Evolutionary conservation across 306 rosid species (phyloP).

Genomic region (Lagenaria siceraria): DNA sequence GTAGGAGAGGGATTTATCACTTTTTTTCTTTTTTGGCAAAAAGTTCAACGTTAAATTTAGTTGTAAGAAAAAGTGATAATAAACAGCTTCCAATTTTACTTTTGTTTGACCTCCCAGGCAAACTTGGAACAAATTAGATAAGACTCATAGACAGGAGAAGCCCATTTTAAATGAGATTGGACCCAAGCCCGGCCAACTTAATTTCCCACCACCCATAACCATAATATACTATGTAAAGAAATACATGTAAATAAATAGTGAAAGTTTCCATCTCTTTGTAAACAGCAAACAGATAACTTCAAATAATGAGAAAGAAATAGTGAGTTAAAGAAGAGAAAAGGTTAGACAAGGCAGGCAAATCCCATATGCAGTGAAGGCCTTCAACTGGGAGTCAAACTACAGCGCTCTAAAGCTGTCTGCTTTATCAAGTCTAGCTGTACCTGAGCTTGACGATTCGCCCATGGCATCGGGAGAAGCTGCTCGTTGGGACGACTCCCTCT

Average conservation of each 20-base stretch:
- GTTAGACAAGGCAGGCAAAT: background rate
- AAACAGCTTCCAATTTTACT: background rate
- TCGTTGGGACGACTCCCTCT: conserved; percentile 52
- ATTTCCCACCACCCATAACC: background rate
- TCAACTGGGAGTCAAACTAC: conserved; percentile 16
- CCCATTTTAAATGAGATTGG: background rate
- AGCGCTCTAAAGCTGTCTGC: conserved; percentile 50
- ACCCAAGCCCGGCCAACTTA: too few species aligned
- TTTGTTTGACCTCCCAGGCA: background rate
- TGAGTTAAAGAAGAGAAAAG: background rate
- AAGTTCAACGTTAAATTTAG: background rate
- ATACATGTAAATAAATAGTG: too few species aligned
- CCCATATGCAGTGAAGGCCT: background rate
- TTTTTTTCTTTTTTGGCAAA: too few species aligned
- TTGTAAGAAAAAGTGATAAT: background rate
- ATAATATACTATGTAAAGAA: too few species aligned
- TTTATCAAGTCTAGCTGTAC: conserved; percentile 72
- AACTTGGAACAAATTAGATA: background rate
- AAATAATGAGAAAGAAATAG: background rate
- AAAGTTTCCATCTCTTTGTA: background rate
- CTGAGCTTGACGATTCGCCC: conserved; percentile 92
- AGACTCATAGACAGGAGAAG: background rate
- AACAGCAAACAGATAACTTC: background rate
- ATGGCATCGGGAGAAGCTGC: conserved; percentile 89
- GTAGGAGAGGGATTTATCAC: too few species aligned